These are phyloP conservation scores for Wickerhamomyces tratensis DNA, from an alignment of 805 yeast species.

Conservation along the genomic window DNA sequence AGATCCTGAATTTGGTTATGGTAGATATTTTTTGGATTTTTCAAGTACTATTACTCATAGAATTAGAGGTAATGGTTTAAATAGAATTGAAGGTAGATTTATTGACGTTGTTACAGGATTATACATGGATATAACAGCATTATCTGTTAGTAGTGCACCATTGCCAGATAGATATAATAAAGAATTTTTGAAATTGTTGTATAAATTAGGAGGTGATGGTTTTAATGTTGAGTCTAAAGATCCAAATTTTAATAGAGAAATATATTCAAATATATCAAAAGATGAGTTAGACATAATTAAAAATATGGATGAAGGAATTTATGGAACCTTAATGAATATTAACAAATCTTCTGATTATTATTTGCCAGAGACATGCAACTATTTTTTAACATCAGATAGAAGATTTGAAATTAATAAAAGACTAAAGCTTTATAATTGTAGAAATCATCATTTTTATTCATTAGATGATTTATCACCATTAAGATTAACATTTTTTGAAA, in stretches of 20 bases:
- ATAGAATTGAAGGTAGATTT: slow-evolving; percentile 65
- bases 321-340: background rate
- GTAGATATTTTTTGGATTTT: slow-evolving; percentile 35
- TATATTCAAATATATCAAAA: too few relatives aligned
- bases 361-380: background rate
- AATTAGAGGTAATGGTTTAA: slow-evolving; percentile 44
- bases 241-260: background rate
- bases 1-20: slow-evolving; percentile 30
- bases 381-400: slow-evolving; percentile 16
- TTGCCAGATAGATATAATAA: background rate
- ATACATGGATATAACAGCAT: slow-evolving; percentile 64
- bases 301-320: background rate
- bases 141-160: background rate
- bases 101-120: slow-evolving; percentile 63
- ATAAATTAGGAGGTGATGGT: too few relatives aligned
- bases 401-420: slow-evolving; percentile 23
- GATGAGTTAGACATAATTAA: too few relatives aligned
- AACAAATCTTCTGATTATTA: too few relatives aligned
- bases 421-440: slow-evolving; percentile 37
- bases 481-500: slow-evolving; percentile 42
- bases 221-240: background rate
- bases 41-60: slow-evolving; percentile 43
- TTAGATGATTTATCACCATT: slow-evolving; percentile 34
- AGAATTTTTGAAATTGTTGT: slow-evolving; percentile 18
- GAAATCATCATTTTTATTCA: slow-evolving; percentile 48